Evolutionary conservation across 305 asterid species (phyloP).

Genomic region (Andrographis paniculata): DNA sequence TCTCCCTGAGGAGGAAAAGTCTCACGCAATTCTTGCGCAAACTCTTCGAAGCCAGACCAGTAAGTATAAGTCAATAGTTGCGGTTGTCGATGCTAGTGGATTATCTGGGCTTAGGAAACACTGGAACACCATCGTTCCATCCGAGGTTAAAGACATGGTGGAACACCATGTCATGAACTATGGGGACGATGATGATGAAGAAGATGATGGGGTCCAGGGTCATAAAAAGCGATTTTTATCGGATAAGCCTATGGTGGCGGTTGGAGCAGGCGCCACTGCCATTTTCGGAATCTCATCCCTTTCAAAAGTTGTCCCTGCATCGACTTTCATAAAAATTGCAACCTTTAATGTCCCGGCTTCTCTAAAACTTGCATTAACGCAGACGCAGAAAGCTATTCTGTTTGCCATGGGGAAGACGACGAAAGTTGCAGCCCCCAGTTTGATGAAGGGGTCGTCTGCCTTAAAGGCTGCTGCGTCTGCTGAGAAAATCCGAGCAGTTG

Average conservation of each 20-base stretch:
- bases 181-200: constrained; percentile 28
- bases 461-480: constrained; percentile 61
- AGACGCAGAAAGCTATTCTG: constrained; percentile 56
- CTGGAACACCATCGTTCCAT: constrained; percentile 60
- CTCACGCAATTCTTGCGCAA: constrained; percentile 78
- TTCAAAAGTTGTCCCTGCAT: constrained; percentile 71
- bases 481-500: constrained; percentile 65
- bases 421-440: constrained; percentile 40
- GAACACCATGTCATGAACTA: constrained; percentile 43
- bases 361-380: constrained; percentile 46
- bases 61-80: constrained; percentile 61
- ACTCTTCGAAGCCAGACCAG: constrained; percentile 67
- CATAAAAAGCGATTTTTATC: constrained; percentile 43
- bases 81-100: constrained; percentile 72
- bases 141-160: constrained; percentile 51
- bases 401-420: constrained; percentile 49
- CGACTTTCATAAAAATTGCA: constrained; percentile 55
- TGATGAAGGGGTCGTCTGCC: constrained; percentile 44
- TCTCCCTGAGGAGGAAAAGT: constrained; percentile 64
- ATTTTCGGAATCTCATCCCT: constrained; percentile 72
- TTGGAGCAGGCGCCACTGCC: constrained; percentile 95
- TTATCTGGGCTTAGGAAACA: constrained; percentile 78
- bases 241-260: constrained; percentile 76
- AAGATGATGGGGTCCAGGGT: constrained; percentile 18
- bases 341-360: constrained; percentile 68